phyloP scores from a whole-genome alignment of 2,329 filamentous ascomycete species.

The Plenodomus lindquistii region DNA sequence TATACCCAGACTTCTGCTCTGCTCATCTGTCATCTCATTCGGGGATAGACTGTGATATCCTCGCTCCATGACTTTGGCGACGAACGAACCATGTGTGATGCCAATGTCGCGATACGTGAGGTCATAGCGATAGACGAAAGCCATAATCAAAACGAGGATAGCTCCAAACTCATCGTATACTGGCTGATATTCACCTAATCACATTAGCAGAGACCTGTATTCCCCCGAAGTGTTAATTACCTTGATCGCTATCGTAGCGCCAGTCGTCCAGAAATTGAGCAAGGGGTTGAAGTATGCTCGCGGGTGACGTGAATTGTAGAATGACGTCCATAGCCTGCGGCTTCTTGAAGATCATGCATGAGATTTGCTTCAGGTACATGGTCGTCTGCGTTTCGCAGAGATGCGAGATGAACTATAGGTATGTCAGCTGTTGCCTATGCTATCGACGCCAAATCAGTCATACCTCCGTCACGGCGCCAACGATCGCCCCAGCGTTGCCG shows the following conservation, averaged over 20 bases:
- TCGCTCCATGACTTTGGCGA: conserved; percentile 66
- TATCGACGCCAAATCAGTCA: not conserved
- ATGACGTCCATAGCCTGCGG: conserved; percentile 74
- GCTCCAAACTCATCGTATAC: conserved; percentile 86
- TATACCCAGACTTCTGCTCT: conserved; percentile 66
- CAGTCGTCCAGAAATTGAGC: conserved; percentile 77
- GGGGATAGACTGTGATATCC: conserved; percentile 61
- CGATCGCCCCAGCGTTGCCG: conserved; percentile 86
- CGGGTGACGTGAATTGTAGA: conserved; percentile 72
- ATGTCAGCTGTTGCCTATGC: conserved; percentile 6
- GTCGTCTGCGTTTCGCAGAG: conserved; percentile 76
- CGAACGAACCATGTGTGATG: conserved; percentile 65
- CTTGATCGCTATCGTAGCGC: conserved; percentile 80
- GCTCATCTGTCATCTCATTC: conserved; percentile 68
- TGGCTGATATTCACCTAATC: conserved; percentile 73
- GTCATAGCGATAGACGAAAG: conserved; percentile 75
- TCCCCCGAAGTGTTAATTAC: conserved; percentile 27
- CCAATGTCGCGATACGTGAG: conserved; percentile 68
- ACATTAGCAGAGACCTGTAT: conserved; percentile 13
- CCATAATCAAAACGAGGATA: conserved; percentile 72
- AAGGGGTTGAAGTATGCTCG: conserved; percentile 71
- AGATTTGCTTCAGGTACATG: conserved; percentile 76
- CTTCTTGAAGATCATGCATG: conserved; percentile 72
- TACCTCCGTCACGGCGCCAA: conserved; percentile 63
- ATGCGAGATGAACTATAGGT: conserved; percentile 63